Conservation (phyloP, 441 rosid genomes). For the Flueggea neowawraea region DNA sequence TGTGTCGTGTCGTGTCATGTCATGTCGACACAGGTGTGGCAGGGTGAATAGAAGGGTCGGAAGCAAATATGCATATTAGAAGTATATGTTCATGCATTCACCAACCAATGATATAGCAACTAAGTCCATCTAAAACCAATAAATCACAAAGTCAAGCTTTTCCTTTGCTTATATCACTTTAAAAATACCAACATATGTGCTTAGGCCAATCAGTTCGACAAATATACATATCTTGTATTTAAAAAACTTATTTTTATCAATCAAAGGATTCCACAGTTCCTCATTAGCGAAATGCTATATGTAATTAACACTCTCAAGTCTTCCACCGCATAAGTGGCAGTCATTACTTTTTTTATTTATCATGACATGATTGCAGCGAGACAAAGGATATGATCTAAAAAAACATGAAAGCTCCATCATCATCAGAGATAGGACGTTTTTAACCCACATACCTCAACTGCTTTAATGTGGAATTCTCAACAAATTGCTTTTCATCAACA, state of each 20-base stretch:
- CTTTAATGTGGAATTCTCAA: slow-evolving; percentile 68
- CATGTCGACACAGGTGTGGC: too few species aligned
- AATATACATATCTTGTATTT: not conserved
- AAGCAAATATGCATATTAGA: not conserved
- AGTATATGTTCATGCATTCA: not conserved
- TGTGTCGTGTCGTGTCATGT: too few species aligned
- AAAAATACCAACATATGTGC: not conserved
- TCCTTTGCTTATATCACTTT: not conserved
- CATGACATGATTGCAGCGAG: not conserved
- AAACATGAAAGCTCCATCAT: not conserved
- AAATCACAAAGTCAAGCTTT: not conserved
- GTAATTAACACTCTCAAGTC: not conserved
- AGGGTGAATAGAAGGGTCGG: too few species aligned
- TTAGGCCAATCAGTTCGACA: not conserved
- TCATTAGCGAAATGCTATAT: too few species aligned
- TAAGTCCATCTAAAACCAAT: not conserved
- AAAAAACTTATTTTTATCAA: not conserved
- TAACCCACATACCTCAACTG: slow-evolving; percentile 60
- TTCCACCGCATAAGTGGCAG: not conserved
- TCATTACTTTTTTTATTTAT: not conserved
- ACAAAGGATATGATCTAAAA: not conserved
- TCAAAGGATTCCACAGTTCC: not conserved
- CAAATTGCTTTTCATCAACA: slow-evolving; percentile 20
- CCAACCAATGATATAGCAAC: not conserved
- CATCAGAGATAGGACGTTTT: not conserved